Evolutionary conservation across 306 rosid genomes (phyloP).

Genomic region (Lathyrus aphaca): DNA sequence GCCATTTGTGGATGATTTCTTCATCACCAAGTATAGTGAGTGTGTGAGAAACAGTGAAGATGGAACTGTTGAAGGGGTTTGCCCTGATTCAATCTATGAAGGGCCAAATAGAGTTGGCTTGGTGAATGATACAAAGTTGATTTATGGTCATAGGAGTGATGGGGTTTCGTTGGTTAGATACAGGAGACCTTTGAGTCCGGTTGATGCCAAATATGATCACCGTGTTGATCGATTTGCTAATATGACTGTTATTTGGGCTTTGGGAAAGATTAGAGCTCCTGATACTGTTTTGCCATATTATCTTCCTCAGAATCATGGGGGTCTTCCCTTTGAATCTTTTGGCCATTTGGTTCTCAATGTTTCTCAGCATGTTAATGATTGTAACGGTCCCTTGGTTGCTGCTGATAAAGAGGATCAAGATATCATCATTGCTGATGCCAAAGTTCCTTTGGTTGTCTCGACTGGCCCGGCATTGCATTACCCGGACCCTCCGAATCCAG

Average conservation of each 20-base stretch:
- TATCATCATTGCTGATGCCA: slow-evolving; percentile 73
- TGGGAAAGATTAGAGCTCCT: slow-evolving; percentile 76
- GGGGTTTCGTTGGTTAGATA: slow-evolving; percentile 75
- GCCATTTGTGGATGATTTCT: slow-evolving; percentile 80
- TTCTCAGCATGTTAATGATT: slow-evolving; percentile 66
- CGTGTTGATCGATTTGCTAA: slow-evolving; percentile 55
- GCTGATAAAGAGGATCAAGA: slow-evolving; percentile 87
- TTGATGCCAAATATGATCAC: slow-evolving; percentile 63
- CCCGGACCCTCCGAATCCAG: slow-evolving; percentile 87
- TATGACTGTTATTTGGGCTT: slow-evolving; percentile 87
- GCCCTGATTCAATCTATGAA: slow-evolving; percentile 75
- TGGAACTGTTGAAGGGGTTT: slow-evolving; percentile 69
- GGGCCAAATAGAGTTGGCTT: slow-evolving; percentile 43
- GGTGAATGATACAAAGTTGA: slow-evolving; percentile 62
- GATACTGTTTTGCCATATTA: slow-evolving; percentile 68
- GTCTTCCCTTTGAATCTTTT: slow-evolving; percentile 40
- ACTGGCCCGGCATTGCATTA: slow-evolving; percentile 66
- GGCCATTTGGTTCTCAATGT: slow-evolving; percentile 74
- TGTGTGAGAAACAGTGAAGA: slow-evolving; percentile 50
- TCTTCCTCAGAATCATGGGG: slow-evolving; percentile 91
- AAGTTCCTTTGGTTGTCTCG: slow-evolving; percentile 63
- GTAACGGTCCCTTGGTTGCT: slow-evolving; percentile 82
- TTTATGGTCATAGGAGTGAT: slow-evolving; percentile 76
- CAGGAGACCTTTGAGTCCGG: slow-evolving; percentile 61
- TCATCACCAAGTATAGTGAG: slow-evolving; percentile 71